Base-by-base conservation (phyloP, 805 yeast genomes). In the Candida rishiriensis region DNA sequence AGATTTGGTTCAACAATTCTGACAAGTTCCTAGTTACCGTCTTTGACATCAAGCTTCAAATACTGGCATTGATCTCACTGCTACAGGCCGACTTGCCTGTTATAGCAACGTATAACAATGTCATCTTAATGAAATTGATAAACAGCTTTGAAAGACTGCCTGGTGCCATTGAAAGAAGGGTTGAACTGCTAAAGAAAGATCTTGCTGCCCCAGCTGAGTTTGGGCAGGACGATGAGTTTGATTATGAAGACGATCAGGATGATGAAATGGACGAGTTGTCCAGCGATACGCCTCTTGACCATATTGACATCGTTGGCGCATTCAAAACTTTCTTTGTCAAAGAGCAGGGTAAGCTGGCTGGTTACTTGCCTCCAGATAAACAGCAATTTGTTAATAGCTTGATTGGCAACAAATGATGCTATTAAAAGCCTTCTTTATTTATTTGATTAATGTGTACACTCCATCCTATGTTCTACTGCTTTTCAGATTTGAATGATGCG, bases 21-120 rank as follows among this genome's bases (percentile, higher is more conserved):
- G 72, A 63, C 36, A 70, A 66, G 10, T 35, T 47, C 46, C 69
- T 75, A 59, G 72, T 68, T 43, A 76, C 81, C 47, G 81, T 76
- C 16, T 76, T 75, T 50, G 82, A 80, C 26, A 67, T 79, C 49
- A 78, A 77, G 52, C 59, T 77, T 37, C 79, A 78, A 57, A 71
- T 74, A 6, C 57, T 78, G 54, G 71, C 78, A 0, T 56, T 74
- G 36, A 61, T 73, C 34, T 53, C 75, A 2, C 54, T 75, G 15
- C 48, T 74, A 14, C 55, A 65, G 12, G 67, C 65, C 7, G 63
- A 66, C 69, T 68, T 49, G 14, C 51, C 52, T 18, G 42, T 34
- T 3, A 34, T 51, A n/a, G 43, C 48, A 52, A 67, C 47, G 54
- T 66, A 32, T 33, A 48, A 44, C 29, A 46, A 51, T n/a, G 40